Conservation (phyloP, 148 eudicot species). For the Tetragonia tetragonoides region DNA sequence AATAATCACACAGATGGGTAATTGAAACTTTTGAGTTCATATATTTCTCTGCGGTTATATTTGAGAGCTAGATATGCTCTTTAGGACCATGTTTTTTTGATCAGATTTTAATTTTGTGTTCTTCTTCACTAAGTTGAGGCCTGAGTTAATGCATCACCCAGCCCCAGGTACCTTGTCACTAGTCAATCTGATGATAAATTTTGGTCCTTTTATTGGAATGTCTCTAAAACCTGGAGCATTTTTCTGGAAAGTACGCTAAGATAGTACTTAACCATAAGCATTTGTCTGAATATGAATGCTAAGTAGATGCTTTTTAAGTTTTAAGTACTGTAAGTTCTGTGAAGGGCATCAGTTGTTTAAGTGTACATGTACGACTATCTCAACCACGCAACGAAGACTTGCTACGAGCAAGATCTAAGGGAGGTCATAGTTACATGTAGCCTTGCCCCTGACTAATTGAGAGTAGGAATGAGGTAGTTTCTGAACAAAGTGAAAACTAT, state of each 20-base stretch:
- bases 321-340: background rate
- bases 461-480: too few species aligned
- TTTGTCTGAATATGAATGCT: background rate
- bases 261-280: background rate
- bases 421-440: background rate
- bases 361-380: background rate
- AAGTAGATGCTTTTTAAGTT: background rate
- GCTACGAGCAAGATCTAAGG: background rate
- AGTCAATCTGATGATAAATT: background rate
- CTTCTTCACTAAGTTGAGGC: too few species aligned
- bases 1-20: background rate
- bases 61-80: too few species aligned
- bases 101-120: too few species aligned
- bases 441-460: background rate
- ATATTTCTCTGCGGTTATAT: too few species aligned
- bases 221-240: background rate
- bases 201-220: background rate
- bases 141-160: too few species aligned
- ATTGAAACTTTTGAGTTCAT: too few species aligned
- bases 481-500: too few species aligned
- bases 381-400: background rate
- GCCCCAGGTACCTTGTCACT: too few species aligned
- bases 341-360: background rate
- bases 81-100: too few species aligned
- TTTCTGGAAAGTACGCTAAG: background rate